These are phyloP conservation scores for Podaxis mareebaensis DNA, from an alignment of 768 basidiomycete genomes.

Conservation along the genomic window DNA sequence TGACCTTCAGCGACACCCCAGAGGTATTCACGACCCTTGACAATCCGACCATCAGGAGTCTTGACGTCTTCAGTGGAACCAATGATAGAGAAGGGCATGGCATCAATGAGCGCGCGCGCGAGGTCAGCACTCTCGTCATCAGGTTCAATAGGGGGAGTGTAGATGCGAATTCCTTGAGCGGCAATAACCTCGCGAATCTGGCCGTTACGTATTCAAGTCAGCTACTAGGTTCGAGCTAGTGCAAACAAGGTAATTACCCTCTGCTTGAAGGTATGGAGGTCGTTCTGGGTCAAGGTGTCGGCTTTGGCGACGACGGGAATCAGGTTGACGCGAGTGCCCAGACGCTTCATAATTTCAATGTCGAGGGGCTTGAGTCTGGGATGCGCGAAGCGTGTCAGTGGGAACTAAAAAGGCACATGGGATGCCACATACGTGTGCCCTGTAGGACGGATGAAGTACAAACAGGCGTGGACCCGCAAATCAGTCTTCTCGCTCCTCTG, in stretches of 20 bases:
- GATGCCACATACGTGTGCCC: conserved; percentile 83
- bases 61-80: conserved; percentile 94
- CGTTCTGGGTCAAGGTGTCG: conserved; percentile 94
- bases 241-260: conserved; percentile 56
- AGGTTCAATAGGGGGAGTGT: conserved; percentile 87
- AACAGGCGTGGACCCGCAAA: conserved; percentile 91
- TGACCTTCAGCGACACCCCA: conserved; percentile 99
- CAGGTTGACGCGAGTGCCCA: conserved; percentile 96
- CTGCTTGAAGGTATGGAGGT: conserved; percentile 89
- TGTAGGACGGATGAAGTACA: conserved; percentile 96
- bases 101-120: conserved; percentile 81
- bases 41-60: conserved; percentile 85
- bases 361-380: conserved; percentile 91
- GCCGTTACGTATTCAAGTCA: conserved; percentile 17
- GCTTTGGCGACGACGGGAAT: conserved; percentile 98
- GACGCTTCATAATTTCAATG: conserved; percentile 99
- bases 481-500: conserved; percentile 92
- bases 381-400: not conserved
- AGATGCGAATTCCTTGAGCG: conserved; percentile 94
- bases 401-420: conserved; percentile 13
- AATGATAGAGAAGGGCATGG: conserved; percentile 98
- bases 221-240: conserved; percentile 14
- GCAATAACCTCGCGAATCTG: conserved; percentile 87
- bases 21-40: conserved; percentile 97
- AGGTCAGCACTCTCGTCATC: conserved; percentile 90